A percentile compares a stretch with the other conserved stretches of the same genome.
These are phyloP conservation scores for Claviceps sp. DNA, from an alignment of 2,329 filamentous ascomycete genomes.

Conservation along the genomic window DNA sequence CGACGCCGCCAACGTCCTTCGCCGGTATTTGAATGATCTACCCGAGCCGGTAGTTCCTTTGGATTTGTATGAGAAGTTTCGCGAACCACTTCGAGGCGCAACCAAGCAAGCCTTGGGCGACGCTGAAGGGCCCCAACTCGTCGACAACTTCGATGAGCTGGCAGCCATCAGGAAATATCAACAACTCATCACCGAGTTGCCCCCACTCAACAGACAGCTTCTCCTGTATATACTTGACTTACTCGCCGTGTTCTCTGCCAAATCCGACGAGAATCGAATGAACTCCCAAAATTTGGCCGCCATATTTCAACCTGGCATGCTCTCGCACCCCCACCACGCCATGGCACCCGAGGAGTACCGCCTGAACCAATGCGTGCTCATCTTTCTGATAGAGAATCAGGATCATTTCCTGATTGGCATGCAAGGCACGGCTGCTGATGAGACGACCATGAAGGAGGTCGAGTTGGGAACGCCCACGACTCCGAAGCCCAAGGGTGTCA, in stretches of 20 bases:
- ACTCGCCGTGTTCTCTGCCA: conserved; percentile 91
- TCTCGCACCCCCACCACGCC: conserved; percentile 86
- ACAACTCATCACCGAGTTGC: conserved; percentile 79
- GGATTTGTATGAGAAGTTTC: conserved; percentile 83
- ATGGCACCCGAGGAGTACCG: conserved; percentile 93
- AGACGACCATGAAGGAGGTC: conserved; percentile 52
- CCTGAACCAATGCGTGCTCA: conserved; percentile 89
- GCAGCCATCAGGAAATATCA: conserved; percentile 76
- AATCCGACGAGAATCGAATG: conserved; percentile 95
- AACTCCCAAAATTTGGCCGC: conserved; percentile 86
- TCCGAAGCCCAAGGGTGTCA: conserved; percentile 33
- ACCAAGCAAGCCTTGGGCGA: conserved; percentile 62
- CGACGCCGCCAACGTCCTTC: conserved; percentile 91
- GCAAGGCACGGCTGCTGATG: conserved; percentile 96
- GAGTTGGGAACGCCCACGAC: conserved; percentile 51
- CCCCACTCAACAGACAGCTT: conserved; percentile 83
- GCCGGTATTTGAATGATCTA: conserved; percentile 88
- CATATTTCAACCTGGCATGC: conserved; percentile 93
- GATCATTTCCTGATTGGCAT: conserved; percentile 97
- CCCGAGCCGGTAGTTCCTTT: conserved; percentile 94
- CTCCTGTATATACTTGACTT: conserved; percentile 92
- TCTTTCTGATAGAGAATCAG: conserved; percentile 96
- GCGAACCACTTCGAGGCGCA: conserved; percentile 61
- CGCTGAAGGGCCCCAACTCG: conserved; percentile 53
- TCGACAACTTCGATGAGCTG: conserved; percentile 48